Base-by-base conservation (phyloP, 495 filamentous ascomycete species). In the Podospora tetraspora region DNA sequence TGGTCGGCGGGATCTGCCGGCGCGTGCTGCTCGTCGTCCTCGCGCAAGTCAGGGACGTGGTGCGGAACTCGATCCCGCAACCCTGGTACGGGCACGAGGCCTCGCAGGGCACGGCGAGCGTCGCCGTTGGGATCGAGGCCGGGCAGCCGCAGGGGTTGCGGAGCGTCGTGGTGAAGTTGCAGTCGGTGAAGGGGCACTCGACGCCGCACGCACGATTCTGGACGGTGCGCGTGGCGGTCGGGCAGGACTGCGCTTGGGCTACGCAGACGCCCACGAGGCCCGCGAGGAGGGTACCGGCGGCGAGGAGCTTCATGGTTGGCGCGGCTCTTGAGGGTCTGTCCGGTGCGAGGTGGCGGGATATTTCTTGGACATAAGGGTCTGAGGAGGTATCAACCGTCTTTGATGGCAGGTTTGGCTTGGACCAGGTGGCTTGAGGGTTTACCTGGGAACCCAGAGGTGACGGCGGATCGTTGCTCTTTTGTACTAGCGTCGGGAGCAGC, bases 91-190 rank as follows among this genome's bases (percentile, higher is more conserved):
- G 74, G 57, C 74, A 76, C 25, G 71, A 70, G 23, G 70, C 73
- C 52, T 69, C 73, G 70, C 76, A 78, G n/a, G 74, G 73, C n/a
- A 65, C 68, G 59, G 73, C 71, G 37, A 78, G 72, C 1, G 73
- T 78, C 3, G 76, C 74, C 10, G 74, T 78, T 9, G 76, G 76
- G 30, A 78, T 57, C 0, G 67, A n/a, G 1, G 71, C 57, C 4
- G 76, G 76, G 65, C 76, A 78, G 63, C 68, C 68, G 66, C 76
- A 78, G 0, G 76, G 71, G 66, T 76, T 75, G 37, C 59, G 64
- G 68, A 78, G 61, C 16, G 71, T 75, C 34, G 64, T 68, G 16
- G 67, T 59, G 69, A 76, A 72, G 16, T 56, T 68, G 64, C 76
- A 78, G 66, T 76, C 73, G 0, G 63, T 27, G 62, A 69, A 71